Conservation (phyloP, 129 eudicot genomes). For the Flaveria linearis region DNA sequence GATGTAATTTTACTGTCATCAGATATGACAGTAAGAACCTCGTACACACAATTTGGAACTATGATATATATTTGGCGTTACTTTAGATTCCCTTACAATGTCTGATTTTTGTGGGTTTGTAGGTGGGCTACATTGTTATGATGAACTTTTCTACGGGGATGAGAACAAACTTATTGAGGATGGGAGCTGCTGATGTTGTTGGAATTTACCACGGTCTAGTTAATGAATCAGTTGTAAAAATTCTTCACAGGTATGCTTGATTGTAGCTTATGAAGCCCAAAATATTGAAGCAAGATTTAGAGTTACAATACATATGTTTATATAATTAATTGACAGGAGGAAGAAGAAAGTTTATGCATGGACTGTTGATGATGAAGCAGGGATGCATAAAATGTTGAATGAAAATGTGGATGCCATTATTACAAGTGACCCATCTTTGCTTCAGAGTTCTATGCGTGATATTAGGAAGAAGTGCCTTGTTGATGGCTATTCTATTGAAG, state of each 20-base stretch:
- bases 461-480: slow-evolving; percentile 59
- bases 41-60: neutral
- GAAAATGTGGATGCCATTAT: slow-evolving; percentile 79
- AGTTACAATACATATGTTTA: neutral
- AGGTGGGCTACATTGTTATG: slow-evolving; percentile 97
- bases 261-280: neutral
- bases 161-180: slow-evolving; percentile 68
- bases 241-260: slow-evolving; percentile 63
- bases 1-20: slow-evolving; percentile 66
- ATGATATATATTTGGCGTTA: neutral
- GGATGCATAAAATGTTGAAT: slow-evolving; percentile 67
- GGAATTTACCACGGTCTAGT: slow-evolving; percentile 84
- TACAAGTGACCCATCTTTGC: slow-evolving; percentile 70
- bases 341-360: slow-evolving; percentile 85
- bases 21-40: slow-evolving; percentile 53
- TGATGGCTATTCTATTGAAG: slow-evolving; percentile 66
- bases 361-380: slow-evolving; percentile 82
- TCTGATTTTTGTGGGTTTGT: slow-evolving; percentile 21
- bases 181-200: slow-evolving; percentile 74
- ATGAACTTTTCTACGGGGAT: slow-evolving; percentile 66
- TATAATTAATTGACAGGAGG: slow-evolving; percentile 49
- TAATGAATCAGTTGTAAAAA: slow-evolving; percentile 65
- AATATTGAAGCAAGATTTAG: neutral
- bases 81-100: neutral
- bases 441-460: slow-evolving; percentile 74